Evolutionary conservation across 139 green algal genomes (phyloP).

Genomic region (Chlorella sp.): DNA sequence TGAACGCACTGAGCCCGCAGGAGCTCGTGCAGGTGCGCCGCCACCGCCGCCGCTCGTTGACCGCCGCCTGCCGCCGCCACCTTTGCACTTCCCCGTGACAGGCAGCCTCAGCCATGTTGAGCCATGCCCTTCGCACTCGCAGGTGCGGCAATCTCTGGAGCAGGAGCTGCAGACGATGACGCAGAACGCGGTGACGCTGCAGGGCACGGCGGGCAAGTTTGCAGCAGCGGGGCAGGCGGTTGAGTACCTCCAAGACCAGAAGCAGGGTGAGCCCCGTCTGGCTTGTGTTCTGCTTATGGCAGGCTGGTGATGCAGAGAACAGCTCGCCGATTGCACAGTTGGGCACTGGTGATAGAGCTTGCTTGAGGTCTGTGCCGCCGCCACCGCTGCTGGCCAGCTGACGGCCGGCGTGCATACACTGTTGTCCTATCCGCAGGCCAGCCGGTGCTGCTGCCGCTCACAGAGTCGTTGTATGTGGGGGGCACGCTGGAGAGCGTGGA

Average conservation of each 20-base stretch:
- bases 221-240: slow-evolving; percentile 58
- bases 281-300: too few species aligned
- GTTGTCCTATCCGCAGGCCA: slow-evolving; percentile 65
- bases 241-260: slow-evolving; percentile 59
- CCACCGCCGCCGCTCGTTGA: neutral
- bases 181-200: slow-evolving; percentile 53
- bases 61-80: neutral
- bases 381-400: too few species aligned
- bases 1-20: too few species aligned
- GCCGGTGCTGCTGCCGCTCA: slow-evolving; percentile 89
- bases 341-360: too few species aligned
- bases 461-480: slow-evolving; percentile 87
- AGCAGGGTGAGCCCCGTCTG: slow-evolving; percentile 50
- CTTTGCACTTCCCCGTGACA: neutral
- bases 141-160: slow-evolving; percentile 54
- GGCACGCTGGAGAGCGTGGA: slow-evolving; percentile 75
- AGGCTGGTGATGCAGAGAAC: too few species aligned
- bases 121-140: neutral
- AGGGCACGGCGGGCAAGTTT: slow-evolving; percentile 63
- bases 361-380: too few species aligned
- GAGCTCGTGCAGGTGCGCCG: neutral
- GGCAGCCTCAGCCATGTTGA: neutral
- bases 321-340: neutral
- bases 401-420: too few species aligned
- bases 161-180: slow-evolving; percentile 55